These are phyloP conservation scores for Beauveria caledonica DNA, from an alignment of 2,329 filamentous ascomycete genomes.

Conservation along the genomic window DNA sequence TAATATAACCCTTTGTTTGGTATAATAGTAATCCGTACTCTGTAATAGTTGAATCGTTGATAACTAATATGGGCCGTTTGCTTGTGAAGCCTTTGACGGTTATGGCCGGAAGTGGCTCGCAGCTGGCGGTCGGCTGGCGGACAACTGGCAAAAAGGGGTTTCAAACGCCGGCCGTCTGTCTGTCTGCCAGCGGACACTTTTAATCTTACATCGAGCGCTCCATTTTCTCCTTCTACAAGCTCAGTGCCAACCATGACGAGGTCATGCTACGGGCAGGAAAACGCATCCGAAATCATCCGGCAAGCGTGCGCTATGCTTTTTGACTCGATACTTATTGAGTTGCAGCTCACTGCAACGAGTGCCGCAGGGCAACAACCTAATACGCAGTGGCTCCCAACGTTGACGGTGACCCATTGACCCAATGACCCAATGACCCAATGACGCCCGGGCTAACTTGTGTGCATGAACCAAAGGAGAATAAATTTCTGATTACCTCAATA, in stretches of 20 bases:
- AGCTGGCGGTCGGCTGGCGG: neutral
- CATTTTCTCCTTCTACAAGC: neutral
- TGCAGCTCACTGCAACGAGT: neutral
- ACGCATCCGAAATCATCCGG: neutral
- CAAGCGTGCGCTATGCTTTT: neutral
- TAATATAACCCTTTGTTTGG: neutral
- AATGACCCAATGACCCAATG: no score
- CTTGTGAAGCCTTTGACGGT: neutral
- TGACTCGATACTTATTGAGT: neutral
- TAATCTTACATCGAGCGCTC: neutral
- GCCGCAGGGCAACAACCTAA: neutral
- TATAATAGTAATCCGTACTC: neutral
- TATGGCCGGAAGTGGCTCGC: neutral
- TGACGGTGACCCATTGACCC: no score
- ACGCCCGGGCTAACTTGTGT: neutral
- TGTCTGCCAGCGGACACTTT: neutral
- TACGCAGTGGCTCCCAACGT: neutral
- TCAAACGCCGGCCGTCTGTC: neutral
- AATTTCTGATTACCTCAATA: neutral
- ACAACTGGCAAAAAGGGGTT: neutral
- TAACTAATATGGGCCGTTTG: neutral
- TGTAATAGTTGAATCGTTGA: neutral
- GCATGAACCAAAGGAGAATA: neutral
- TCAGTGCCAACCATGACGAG: neutral
- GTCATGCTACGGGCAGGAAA: neutral